Percentiles rank a stretch among this genome's conserved stretches.
phyloP scores from a whole-genome alignment of 73 alveolate species.

The Breviolum minutum region DNA sequence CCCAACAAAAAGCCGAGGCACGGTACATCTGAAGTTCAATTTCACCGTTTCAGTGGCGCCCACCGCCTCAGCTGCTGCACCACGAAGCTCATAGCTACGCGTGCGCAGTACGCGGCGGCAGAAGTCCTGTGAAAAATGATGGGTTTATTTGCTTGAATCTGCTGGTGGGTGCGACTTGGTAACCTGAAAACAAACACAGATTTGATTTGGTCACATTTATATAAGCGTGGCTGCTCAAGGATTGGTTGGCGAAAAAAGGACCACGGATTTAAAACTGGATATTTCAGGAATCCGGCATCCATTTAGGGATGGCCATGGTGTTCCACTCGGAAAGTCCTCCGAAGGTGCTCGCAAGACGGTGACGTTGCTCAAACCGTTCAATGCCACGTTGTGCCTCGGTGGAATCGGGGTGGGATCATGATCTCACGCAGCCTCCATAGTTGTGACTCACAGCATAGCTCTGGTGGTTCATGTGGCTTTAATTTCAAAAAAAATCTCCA shows the following conservation, averaged over 20 bases:
- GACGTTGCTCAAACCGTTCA: slow-evolving; percentile 72
- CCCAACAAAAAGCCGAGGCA: not conserved
- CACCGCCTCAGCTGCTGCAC: not conserved
- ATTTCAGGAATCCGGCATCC: not conserved
- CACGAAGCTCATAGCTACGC: slow-evolving; percentile 74
- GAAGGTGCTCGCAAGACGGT: slow-evolving; percentile 90
- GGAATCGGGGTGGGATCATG: not conserved
- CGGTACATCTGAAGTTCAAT: slow-evolving; percentile 87
- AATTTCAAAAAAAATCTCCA: too few relatives aligned
- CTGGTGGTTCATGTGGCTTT: too few relatives aligned
- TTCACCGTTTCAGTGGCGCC: slow-evolving; percentile 1
- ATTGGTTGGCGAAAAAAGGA: too few relatives aligned
- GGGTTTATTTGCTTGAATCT: too few relatives aligned
- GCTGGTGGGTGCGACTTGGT: too few relatives aligned
- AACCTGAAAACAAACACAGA: too few relatives aligned
- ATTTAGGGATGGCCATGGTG: not conserved
- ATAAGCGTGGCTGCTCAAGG: too few relatives aligned
- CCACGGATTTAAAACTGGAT: not conserved
- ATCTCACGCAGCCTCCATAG: not conserved
- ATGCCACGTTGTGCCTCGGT: slow-evolving; percentile 84
- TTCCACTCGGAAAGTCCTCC: slow-evolving; percentile 13
- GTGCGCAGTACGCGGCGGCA: slow-evolving; percentile 93
- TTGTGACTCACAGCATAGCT: too few relatives aligned
- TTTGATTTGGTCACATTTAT: too few relatives aligned
- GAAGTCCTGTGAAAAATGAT: slow-evolving; percentile 29